Conservation (phyloP, 129 eudicot genomes). For the Flaveria ramosissima region DNA sequence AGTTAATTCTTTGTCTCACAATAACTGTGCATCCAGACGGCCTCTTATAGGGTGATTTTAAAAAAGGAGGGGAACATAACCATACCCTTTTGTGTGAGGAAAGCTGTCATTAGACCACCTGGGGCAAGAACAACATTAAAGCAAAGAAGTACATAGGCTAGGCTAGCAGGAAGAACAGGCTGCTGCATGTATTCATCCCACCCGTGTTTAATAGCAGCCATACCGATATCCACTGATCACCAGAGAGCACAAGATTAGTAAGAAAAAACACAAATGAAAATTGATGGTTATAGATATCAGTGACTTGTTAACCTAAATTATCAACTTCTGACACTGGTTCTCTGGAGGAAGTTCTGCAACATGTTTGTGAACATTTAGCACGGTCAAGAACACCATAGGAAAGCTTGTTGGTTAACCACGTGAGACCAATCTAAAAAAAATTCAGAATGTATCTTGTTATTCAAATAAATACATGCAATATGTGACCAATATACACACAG, state of each 20-base stretch:
- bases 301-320: conserved; percentile 52
- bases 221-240: conserved; percentile 55
- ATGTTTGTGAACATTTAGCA: conserved; percentile 57
- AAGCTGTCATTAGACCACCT: conserved; percentile 96
- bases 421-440: conserved; percentile 58
- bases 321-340: conserved; percentile 35
- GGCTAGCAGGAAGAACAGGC: conserved; percentile 99
- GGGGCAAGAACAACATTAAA: conserved; percentile 92
- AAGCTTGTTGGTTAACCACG: conserved; percentile 90
- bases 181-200: conserved; percentile 92
- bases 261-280: neutral
- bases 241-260: conserved; percentile 13
- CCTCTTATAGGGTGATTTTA: conserved; percentile 1
- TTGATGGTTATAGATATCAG: neutral
- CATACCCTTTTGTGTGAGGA: conserved; percentile 92
- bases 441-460: conserved; percentile 26
- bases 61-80: conserved; percentile 8
- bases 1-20: neutral
- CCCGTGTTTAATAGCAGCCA: conserved; percentile 78
- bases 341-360: conserved; percentile 46
- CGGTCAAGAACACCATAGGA: conserved; percentile 94
- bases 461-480: neutral
- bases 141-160: conserved; percentile 93
- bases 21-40: neutral
- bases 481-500: conserved; percentile 8